Conservation (phyloP, 495 filamentous ascomycete genomes). For the Chaetomium fimeti region DNA sequence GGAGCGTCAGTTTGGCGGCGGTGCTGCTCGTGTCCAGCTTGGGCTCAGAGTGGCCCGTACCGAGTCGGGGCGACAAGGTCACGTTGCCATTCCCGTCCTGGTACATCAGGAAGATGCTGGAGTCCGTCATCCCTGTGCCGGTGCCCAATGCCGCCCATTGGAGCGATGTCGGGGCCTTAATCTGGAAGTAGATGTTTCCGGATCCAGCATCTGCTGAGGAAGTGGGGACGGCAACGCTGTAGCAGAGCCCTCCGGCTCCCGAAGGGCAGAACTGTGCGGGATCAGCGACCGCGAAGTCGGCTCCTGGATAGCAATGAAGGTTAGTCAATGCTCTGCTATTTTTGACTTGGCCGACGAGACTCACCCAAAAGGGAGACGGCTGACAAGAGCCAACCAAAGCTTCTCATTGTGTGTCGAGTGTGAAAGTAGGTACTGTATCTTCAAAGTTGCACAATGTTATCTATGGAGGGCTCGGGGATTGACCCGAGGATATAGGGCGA, state of each 20-base stretch:
- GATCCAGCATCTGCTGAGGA: slow-evolving; percentile 39
- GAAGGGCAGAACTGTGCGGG: slow-evolving; percentile 34
- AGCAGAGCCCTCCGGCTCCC: slow-evolving; percentile 40
- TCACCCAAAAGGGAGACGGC: slow-evolving; percentile 27
- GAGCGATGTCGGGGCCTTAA: slow-evolving; percentile 57
- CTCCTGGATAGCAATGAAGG: slow-evolving; percentile 13
- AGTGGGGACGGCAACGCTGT: slow-evolving; percentile 46
- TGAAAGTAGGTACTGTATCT: neutral
- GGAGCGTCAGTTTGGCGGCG: slow-evolving; percentile 47
- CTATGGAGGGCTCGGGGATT: too few relatives aligned
- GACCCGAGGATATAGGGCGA: neutral
- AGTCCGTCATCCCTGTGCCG: slow-evolving; percentile 58
- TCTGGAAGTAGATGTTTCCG: slow-evolving; percentile 64
- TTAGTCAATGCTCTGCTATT: neutral
- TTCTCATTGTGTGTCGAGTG: slow-evolving; percentile 20
- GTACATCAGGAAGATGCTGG: slow-evolving; percentile 72
- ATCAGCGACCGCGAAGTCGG: slow-evolving; percentile 22
- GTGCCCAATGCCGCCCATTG: slow-evolving; percentile 68
- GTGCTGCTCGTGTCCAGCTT: slow-evolving; percentile 49
- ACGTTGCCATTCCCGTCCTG: slow-evolving; percentile 54
- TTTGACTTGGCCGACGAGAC: slow-evolving; percentile 1
- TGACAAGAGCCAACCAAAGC: slow-evolving; percentile 5
- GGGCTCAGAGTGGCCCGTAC: slow-evolving; percentile 55
- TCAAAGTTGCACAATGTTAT: too few relatives aligned
- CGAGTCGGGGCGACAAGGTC: slow-evolving; percentile 63